phyloP scores from a whole-genome alignment of 305 asterid genomes.

The Stenogyne calaminthoides region DNA sequence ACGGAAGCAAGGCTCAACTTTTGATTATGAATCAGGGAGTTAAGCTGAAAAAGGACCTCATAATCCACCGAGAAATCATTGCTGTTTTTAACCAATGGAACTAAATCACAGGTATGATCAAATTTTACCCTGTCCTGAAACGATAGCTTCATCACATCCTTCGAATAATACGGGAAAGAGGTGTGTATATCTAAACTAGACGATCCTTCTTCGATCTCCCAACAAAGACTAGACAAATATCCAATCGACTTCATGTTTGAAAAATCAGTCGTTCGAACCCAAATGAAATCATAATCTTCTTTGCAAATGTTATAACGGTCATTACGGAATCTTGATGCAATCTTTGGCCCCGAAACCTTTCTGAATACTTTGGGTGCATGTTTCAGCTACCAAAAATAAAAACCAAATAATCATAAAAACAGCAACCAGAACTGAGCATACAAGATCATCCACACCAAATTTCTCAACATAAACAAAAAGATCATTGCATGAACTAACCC shows the following conservation, averaged over 20 bases:
- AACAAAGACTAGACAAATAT: slow-evolving; percentile 67
- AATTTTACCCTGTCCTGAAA: slow-evolving; percentile 52
- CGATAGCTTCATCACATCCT: slow-evolving; percentile 43
- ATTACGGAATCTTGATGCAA: slow-evolving; percentile 54
- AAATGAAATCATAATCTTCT: slow-evolving; percentile 67
- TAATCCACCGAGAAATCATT: slow-evolving; percentile 49
- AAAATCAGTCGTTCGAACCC: slow-evolving; percentile 93
- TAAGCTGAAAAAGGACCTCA: slow-evolving; percentile 87
- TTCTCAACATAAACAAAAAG: not conserved
- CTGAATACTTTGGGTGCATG: slow-evolving; percentile 77
- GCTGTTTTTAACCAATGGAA: slow-evolving; percentile 57
- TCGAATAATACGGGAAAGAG: slow-evolving; percentile 53
- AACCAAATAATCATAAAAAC: not conserved
- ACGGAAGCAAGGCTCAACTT: slow-evolving; percentile 74
- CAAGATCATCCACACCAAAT: not conserved
- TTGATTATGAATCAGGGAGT: slow-evolving; percentile 77
- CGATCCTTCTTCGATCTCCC: slow-evolving; percentile 53
- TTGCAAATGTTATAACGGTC: slow-evolving; percentile 77
- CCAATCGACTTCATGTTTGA: slow-evolving; percentile 72
- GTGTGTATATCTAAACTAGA: slow-evolving; percentile 42
- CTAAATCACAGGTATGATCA: slow-evolving; percentile 48
- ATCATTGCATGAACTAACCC: not conserved
- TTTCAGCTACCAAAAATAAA: slow-evolving; percentile 52
- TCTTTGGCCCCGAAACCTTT: slow-evolving; percentile 66
- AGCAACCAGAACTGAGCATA: not conserved